Evolutionary conservation across 23 red algal genomes (phyloP), one percentile per base, ranked within the genome.

Genomic region (Gracilaria vermiculophylla): DNA sequence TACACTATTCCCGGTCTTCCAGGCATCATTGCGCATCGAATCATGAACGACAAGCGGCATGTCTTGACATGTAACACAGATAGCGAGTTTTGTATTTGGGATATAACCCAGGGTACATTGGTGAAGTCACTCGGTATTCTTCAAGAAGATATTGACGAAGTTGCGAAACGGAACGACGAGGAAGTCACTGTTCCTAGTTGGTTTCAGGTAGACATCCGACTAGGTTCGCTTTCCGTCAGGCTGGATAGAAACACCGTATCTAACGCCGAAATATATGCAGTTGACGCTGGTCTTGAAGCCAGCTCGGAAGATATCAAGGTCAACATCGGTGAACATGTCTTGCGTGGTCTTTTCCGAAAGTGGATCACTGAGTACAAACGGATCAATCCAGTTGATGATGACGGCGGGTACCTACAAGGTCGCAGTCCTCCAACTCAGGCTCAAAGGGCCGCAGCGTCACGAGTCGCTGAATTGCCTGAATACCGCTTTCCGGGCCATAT

Each of bases 301-400:
- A 64, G 77, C 40, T 92, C 91, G 27, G 96, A 98, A 53, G 96
- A 98, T 27, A 70, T 82, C 24, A 98, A 98, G 82, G 91, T 98
- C 16, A 98, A 98, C 80, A 95, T 98, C 11, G 96, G 96, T n/a
- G 96, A 98, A 45, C 96, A 98, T 76, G 87, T 88, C 24, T 43
- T 98, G 9, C 83, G 90, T 49, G 96, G 77, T 19, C 83, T 98
- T 7, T 98, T 98, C 89, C 80, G 52, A 62, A 85, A 88, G 37
- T 98, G 96, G 96, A 5, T 54, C 25, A 77, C 86, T 58, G 53
- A 76, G 41, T 83, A 67, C 40, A 82, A 88, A 37, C 50, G 51
- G 88, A 14, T 53, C 40, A 76, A 62, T 44, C 23, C 57, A 34
- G 45, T 81, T 10, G 87, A 64, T 35, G 76, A 80, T 41, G 87